Base-by-base conservation (phyloP, 202 grass and related monocot genomes). In the Dendrocalamus latiflorus region DNA sequence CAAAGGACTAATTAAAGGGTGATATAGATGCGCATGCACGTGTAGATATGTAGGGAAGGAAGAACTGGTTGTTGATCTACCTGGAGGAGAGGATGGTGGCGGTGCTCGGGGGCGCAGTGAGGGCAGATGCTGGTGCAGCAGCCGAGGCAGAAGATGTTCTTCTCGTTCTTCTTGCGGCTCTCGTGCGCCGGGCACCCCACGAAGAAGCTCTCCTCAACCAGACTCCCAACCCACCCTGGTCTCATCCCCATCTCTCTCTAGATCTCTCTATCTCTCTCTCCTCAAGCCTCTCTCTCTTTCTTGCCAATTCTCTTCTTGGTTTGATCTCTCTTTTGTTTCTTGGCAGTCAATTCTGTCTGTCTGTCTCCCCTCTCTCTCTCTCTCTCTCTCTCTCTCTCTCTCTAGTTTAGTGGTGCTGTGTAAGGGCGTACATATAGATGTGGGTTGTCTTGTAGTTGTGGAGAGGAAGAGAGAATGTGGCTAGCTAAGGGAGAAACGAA, bases 201-300 rank as follows among this genome's bases (percentile, higher is more conserved):
- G 78, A 97, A 97, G 94, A 97, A 97, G 87, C 30, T 93, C 94
- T 91, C 94, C 91, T 93, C 89, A 62, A 97, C 94, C 4, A 97
- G 79, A 2, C 87, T 89, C 1, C 85, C 82, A 9, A 97, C 75
- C 94, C 94, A 97, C 65, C 91, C 94, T 4, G 94, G 85, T 63
- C 82, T 85, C 89, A 91, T 91, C 62, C 82, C 85, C 93, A 90
- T 90, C 72, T 37, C 53, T 7, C 22, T 24, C n/a, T 22, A 1
- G 1, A 1, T 34, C 42, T 53, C 41, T 11, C 18, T 51, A 13
- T 5, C 25, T 69, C 28, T 47, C 28, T 18, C n/a, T 69, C 79
- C 67, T 11, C 20, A 13, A 44, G 15, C 5, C 24, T 6, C 51
- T 50, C 49, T 33, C 60, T 37, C 2, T 26, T 56, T 65, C 51